Percentiles rank a stretch among this genome's conserved stretches.
Conservation (phyloP, 2,329 filamentous ascomycete species). For the Trichophyton simii region DNA sequence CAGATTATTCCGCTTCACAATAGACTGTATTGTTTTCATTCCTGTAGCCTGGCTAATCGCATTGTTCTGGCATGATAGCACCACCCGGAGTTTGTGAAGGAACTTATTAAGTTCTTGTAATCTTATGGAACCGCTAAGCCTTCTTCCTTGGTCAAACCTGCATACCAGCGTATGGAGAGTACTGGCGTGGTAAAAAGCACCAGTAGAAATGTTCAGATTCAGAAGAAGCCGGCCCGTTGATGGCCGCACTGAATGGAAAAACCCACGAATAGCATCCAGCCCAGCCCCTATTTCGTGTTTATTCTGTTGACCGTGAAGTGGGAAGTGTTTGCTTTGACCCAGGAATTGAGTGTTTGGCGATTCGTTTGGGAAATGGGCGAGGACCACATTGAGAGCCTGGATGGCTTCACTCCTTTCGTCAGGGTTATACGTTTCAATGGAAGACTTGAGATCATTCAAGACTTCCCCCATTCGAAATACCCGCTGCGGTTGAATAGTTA, state of each 20-base stretch:
- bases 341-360: conserved; percentile 32
- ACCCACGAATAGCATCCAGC: conserved; percentile 47
- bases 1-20: conserved; percentile 3
- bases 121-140: background rate
- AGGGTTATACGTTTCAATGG: conserved; percentile 24
- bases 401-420: conserved; percentile 37
- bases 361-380: conserved; percentile 37
- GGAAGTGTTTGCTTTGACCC: conserved; percentile 27
- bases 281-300: conserved; percentile 37
- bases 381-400: conserved; percentile 47
- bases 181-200: conserved; percentile 44
- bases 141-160: background rate
- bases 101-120: conserved; percentile 9
- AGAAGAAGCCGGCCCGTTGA: conserved; percentile 46
- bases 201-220: conserved; percentile 51
- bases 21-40: conserved; percentile 11
- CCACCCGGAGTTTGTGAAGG: conserved; percentile 13
- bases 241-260: conserved; percentile 49
- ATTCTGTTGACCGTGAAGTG: conserved; percentile 35
- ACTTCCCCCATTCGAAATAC: conserved; percentile 26
- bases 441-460: conserved; percentile 32
- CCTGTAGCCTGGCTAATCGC: background rate
- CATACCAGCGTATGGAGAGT: conserved; percentile 1
- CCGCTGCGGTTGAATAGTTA: background rate
- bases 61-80: conserved; percentile 10